A percentile compares a stretch with the other conserved stretches of the same genome.
phyloP scores from a whole-genome alignment of 169 alveolate genomes.

The Neospora caninum region DNA sequence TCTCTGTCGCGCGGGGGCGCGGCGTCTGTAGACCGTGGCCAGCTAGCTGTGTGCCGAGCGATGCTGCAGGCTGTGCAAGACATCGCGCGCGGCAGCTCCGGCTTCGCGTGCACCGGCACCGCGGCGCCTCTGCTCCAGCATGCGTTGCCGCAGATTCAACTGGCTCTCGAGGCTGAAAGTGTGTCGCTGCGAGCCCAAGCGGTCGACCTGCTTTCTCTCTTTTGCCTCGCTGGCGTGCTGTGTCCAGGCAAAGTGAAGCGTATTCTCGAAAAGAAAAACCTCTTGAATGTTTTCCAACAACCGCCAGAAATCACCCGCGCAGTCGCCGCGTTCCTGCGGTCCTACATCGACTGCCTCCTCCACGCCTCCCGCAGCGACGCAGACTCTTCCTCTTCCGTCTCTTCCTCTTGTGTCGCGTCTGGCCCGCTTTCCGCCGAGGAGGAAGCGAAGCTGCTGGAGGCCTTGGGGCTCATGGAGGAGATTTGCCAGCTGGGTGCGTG shows the following conservation, averaged over 20 bases:
- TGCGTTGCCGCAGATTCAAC: neutral
- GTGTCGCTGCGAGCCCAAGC: neutral
- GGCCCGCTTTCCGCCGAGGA: neutral
- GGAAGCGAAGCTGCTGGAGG: neutral
- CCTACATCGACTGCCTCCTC: neutral
- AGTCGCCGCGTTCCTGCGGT: neutral
- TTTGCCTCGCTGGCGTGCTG: neutral
- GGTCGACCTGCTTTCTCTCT: neutral
- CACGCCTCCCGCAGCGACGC: neutral
- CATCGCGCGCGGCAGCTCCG: neutral
- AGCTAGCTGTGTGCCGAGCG: neutral
- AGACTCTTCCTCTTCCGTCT: neutral
- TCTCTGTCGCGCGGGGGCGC: neutral
- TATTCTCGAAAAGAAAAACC: neutral
- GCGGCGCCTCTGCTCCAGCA: constrained; percentile 4
- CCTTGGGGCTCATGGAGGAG: neutral
- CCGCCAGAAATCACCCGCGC: neutral
- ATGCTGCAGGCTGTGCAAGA: neutral
- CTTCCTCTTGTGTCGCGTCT: neutral
- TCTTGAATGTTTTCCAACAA: neutral
- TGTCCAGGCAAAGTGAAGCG: neutral
- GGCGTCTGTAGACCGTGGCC: neutral
- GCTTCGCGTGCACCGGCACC: neutral
- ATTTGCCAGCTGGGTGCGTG: neutral
- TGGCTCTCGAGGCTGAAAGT: neutral